phyloP scores from a whole-genome alignment of 345 rosid species.

The Corymbia maculata region DNA sequence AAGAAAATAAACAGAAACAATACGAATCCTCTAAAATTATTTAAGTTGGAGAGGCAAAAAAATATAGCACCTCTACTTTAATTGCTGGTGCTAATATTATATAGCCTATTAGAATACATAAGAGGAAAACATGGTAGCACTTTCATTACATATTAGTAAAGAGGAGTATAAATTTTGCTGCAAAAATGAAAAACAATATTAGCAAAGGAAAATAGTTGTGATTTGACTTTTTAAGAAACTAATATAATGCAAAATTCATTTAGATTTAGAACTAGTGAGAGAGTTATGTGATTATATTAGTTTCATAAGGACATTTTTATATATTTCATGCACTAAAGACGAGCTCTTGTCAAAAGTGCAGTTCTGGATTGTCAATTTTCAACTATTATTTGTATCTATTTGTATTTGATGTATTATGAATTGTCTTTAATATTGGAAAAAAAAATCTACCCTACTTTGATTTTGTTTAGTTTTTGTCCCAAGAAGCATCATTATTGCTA shows the following conservation, averaged over 20 bases:
- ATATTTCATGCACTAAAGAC: neutral
- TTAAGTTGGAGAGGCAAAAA: neutral
- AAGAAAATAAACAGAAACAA: neutral
- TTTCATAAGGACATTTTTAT: neutral
- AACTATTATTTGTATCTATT: neutral
- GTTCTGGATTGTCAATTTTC: neutral
- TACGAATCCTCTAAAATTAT: neutral
- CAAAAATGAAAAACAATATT: no score
- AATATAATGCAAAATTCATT: neutral
- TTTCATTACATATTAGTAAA: neutral
- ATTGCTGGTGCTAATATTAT: neutral
- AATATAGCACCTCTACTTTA: neutral
- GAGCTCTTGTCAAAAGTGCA: neutral
- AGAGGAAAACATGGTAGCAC: neutral
- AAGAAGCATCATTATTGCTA: neutral
- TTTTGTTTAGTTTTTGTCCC: neutral
- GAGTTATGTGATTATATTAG: neutral
- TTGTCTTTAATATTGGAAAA: neutral
- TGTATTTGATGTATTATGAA: neutral
- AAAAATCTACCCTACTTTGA: neutral
- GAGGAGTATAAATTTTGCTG: neutral
- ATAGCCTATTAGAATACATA: neutral
- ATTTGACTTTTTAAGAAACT: neutral
- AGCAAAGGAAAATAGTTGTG: neutral
- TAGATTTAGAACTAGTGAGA: neutral